phyloP scores from a whole-genome alignment of 2,329 filamentous ascomycete genomes.

The Cryphonectria radicalis region DNA sequence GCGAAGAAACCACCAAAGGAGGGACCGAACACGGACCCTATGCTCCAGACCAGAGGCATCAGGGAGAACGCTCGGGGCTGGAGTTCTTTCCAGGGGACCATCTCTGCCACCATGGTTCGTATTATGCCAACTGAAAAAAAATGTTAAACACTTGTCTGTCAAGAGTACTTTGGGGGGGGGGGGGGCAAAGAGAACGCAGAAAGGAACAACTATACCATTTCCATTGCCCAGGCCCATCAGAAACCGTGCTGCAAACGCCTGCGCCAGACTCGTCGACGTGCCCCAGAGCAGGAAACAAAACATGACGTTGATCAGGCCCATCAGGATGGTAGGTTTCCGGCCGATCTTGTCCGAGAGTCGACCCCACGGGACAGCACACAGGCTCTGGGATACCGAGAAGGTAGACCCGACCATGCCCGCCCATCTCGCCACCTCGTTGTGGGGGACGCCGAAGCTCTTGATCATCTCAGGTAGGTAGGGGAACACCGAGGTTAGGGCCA shows the following conservation, averaged over 20 bases:
- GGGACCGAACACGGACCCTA: conserved; percentile 87
- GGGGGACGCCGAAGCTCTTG: conserved; percentile 72
- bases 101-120: conserved; percentile 87
- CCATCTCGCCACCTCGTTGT: conserved; percentile 77
- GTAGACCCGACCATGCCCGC: conserved; percentile 74
- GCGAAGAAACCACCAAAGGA: conserved; percentile 86
- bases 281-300: conserved; percentile 80
- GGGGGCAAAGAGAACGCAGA: not conserved
- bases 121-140: conserved; percentile 83
- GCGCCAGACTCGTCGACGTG: conserved; percentile 75
- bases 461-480: conserved; percentile 82
- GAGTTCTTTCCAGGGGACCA: conserved; percentile 84
- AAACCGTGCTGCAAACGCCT: conserved; percentile 78
- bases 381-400: conserved; percentile 73
- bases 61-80: conserved; percentile 89
- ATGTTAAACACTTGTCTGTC: conserved; percentile 14
- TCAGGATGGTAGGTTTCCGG: conserved; percentile 79
- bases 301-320: conserved; percentile 79
- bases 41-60: conserved; percentile 88
- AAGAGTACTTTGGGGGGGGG: not conserved
- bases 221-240: conserved; percentile 86
- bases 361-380: conserved; percentile 77
- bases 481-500: conserved; percentile 73
- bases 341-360: conserved; percentile 77
- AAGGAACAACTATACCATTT: conserved; percentile 60